A percentile compares a stretch with the other conserved stretches of the same genome.
Conservation (phyloP, 192 early-diverging fungal species). For the Podochytrium sp. region DNA sequence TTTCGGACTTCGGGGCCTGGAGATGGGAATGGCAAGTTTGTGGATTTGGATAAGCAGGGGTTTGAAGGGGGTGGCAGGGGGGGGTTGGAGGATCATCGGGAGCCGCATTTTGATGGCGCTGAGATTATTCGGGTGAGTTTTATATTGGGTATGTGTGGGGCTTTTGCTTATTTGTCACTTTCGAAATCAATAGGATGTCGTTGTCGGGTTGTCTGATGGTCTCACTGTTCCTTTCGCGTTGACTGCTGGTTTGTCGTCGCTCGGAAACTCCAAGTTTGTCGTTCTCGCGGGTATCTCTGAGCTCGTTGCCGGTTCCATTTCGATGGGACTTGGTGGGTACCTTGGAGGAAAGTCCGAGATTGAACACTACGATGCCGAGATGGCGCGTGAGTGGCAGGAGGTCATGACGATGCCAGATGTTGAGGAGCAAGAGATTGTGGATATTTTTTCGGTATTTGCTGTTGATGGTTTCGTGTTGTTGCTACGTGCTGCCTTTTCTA, state of each 20-base stretch:
- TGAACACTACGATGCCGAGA: constrained; percentile 65
- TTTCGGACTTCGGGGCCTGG: neutral
- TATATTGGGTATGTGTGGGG: too few relatives aligned
- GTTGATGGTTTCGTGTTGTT: constrained; percentile 45
- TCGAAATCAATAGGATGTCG: constrained; percentile 53
- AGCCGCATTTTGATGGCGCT: constrained; percentile 43
- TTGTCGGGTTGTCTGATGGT: constrained; percentile 39
- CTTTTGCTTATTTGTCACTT: constrained; percentile 51
- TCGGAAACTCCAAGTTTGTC: constrained; percentile 55
- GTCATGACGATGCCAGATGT: constrained; percentile 53
- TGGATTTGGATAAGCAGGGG: constrained; percentile 47
- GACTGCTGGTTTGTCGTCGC: constrained; percentile 60
- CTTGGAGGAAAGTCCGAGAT: constrained; percentile 60
- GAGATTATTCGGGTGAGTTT: constrained; percentile 41
- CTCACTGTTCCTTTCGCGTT: constrained; percentile 65
- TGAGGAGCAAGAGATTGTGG: constrained; percentile 63
- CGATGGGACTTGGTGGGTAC: constrained; percentile 68
- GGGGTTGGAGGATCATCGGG: too few relatives aligned
- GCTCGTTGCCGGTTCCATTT: constrained; percentile 60
- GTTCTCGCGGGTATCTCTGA: constrained; percentile 62
- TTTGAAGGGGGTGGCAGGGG: too few relatives aligned
- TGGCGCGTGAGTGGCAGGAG: constrained; percentile 54
- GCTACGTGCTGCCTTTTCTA: neutral
- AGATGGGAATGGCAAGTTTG: neutral
- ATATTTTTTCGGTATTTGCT: constrained; percentile 64